These are phyloP conservation scores for Suhomyces taliae DNA, from an alignment of 1,139 yeast genomes.

Conservation along the genomic window DNA sequence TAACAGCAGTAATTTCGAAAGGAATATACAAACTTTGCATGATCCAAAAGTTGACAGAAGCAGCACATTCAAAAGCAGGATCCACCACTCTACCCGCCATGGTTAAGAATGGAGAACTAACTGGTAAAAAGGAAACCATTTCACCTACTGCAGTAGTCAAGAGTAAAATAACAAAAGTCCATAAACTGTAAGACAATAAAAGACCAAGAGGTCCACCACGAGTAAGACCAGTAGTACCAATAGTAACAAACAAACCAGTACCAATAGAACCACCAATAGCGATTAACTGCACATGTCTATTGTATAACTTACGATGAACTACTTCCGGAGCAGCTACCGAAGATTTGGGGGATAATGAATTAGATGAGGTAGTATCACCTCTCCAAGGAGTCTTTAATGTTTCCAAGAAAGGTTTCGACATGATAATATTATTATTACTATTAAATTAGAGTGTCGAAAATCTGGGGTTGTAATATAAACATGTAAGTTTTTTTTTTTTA, in stretches of 20 bases:
- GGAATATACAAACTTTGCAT: slow-evolving; percentile 77
- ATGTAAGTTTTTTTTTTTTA: too few species aligned
- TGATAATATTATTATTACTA: not conserved
- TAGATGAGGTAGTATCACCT: slow-evolving; percentile 2
- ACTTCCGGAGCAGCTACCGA: not conserved
- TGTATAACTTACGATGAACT: slow-evolving; percentile 17
- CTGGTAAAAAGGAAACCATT: slow-evolving; percentile 78
- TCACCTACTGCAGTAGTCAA: slow-evolving; percentile 77
- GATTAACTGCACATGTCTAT: slow-evolving; percentile 49
- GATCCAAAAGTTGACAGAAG: slow-evolving; percentile 80
- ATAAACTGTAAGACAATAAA: slow-evolving; percentile 40
- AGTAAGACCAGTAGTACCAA: slow-evolving; percentile 42
- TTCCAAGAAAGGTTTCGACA: slow-evolving; percentile 6
- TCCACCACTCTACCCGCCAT: slow-evolving; percentile 58
- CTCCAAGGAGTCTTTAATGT: not conserved
- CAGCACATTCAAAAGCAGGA: slow-evolving; percentile 74
- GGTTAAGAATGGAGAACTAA: slow-evolving; percentile 60
- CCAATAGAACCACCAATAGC: slow-evolving; percentile 55
- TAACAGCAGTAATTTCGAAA: slow-evolving; percentile 78
- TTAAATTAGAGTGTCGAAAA: not conserved
- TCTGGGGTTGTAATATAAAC: slow-evolving; percentile 1
- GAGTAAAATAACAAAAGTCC: slow-evolving; percentile 53
- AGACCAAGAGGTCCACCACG: slow-evolving; percentile 52
- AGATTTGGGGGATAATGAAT: slow-evolving; percentile 3
- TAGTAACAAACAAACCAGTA: slow-evolving; percentile 49